These are phyloP conservation scores for Lentinus tigrinus DNA, from an alignment of 768 basidiomycete genomes.

Conservation along the genomic window DNA sequence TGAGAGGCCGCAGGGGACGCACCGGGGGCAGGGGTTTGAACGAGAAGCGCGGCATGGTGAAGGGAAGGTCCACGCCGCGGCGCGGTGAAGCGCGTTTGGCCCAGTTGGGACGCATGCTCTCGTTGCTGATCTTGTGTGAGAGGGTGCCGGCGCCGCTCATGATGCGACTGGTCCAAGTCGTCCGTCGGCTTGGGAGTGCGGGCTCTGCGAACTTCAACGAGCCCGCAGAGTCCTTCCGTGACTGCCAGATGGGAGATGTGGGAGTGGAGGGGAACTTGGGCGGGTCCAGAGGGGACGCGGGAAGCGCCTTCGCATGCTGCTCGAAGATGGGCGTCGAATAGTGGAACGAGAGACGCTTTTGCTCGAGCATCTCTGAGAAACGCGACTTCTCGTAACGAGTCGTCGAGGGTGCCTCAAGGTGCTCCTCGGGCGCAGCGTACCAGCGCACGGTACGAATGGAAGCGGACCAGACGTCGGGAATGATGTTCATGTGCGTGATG, in stretches of 20 bases:
- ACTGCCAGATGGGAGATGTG: slow-evolving; percentile 6
- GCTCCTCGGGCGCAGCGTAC: slow-evolving; percentile 39
- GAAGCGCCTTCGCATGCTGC: slow-evolving; percentile 11
- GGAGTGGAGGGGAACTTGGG: slow-evolving; percentile 8
- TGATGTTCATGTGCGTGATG: slow-evolving; percentile 41
- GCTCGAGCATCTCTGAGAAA: slow-evolving; percentile 1
- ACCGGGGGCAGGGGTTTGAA: slow-evolving; percentile 28
- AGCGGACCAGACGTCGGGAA: slow-evolving; percentile 52
- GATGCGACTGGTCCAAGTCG: slow-evolving; percentile 21
- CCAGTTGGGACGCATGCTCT: slow-evolving; percentile 48
- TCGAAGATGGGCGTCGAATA: slow-evolving; percentile 14
- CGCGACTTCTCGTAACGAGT: background rate
- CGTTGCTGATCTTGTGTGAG: slow-evolving; percentile 14
- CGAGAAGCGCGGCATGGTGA: slow-evolving; percentile 30
- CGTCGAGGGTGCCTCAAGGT: background rate
- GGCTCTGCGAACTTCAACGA: background rate
- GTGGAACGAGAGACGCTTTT: slow-evolving; percentile 6
- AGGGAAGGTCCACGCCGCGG: slow-evolving; percentile 61
- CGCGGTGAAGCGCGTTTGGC: slow-evolving; percentile 39
- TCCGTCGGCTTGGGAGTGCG: slow-evolving; percentile 1
- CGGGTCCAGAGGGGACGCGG: background rate
- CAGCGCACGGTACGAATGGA: slow-evolving; percentile 55
- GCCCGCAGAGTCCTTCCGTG: slow-evolving; percentile 4
- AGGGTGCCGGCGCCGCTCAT: slow-evolving; percentile 21
- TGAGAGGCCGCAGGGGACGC: slow-evolving; percentile 19